Evolutionary conservation across 2,329 filamentous ascomycete species (phyloP).

Genomic region (Neofusicoccum sp.): DNA sequence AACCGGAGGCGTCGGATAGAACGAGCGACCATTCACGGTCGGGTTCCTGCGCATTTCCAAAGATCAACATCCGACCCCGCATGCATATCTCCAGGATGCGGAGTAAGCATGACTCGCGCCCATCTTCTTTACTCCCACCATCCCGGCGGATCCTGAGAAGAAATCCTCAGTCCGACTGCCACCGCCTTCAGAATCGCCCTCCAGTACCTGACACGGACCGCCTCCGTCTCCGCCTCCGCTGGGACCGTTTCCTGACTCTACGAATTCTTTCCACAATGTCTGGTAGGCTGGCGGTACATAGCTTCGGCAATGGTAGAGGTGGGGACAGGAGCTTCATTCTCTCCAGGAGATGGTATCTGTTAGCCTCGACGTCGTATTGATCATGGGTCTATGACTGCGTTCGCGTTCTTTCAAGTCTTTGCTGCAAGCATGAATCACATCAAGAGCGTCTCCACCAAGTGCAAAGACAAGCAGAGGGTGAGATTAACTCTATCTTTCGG

Average conservation of each 20-base stretch:
- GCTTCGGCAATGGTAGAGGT: not conserved
- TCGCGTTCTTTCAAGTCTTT: too few relatives aligned
- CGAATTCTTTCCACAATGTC: not conserved
- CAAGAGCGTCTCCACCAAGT: not conserved
- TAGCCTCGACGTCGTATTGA: not conserved
- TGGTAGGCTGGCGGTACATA: not conserved
- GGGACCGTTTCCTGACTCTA: not conserved
- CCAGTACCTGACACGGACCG: conserved; percentile 8
- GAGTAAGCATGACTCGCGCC: conserved; percentile 12
- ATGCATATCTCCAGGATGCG: not conserved
- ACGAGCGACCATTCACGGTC: not conserved
- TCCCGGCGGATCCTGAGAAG: conserved; percentile 8
- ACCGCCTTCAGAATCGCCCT: not conserved
- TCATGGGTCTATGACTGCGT: too few relatives aligned
- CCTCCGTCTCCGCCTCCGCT: conserved; percentile 12
- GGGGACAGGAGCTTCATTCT: not conserved
- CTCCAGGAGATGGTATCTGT: not conserved
- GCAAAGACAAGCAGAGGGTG: not conserved
- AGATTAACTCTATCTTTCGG: not conserved
- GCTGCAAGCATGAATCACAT: conserved; percentile 12
- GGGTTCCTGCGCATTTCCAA: conserved; percentile 10
- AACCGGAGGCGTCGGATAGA: not conserved
- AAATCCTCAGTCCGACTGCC: not conserved
- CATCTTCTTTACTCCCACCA: not conserved
- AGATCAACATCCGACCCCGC: conserved; percentile 11